These are phyloP conservation scores for Rhodotorula taiwanensis DNA, from an alignment of 768 basidiomycete species.

Conservation along the genomic window DNA sequence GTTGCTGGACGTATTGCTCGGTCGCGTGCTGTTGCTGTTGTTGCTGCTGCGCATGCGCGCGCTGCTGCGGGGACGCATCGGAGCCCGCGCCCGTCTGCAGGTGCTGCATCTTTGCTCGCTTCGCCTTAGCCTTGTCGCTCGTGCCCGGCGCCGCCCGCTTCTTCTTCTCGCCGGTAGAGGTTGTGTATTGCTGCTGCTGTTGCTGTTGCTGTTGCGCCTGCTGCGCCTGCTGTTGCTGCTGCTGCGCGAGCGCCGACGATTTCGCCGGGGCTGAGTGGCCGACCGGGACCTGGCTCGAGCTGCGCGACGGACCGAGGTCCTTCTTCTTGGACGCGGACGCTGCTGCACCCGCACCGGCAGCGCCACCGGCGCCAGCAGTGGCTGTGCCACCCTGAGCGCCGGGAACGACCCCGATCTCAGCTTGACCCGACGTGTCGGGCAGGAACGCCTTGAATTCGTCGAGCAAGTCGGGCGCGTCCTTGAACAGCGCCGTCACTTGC, in stretches of 20 bases:
- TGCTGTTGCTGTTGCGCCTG: too few relatives aligned
- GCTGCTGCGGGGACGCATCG: background rate
- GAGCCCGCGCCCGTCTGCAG: constrained; percentile 14
- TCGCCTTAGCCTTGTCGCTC: constrained; percentile 34
- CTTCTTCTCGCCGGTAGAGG: constrained; percentile 26
- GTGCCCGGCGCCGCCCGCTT: constrained; percentile 35
- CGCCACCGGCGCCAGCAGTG: background rate
- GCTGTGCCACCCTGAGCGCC: background rate
- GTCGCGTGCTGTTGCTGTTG: background rate
- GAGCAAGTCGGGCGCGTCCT: constrained; percentile 40
- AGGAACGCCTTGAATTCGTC: constrained; percentile 43
- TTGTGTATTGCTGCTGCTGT: background rate
- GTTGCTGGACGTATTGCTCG: background rate
- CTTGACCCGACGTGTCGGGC: constrained; percentile 36
- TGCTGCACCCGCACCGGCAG: constrained; percentile 17
- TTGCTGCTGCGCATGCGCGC: background rate
- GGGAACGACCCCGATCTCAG: constrained; percentile 15
- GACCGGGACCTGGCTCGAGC: background rate
- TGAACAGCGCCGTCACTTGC: constrained; percentile 40
- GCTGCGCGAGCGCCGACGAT: background rate
- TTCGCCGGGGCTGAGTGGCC: background rate
- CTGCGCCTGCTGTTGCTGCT: too few relatives aligned
- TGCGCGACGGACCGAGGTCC: background rate
- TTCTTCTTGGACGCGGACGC: background rate
- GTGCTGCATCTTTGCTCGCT: constrained; percentile 32